phyloP scores from a whole-genome alignment of 2,329 filamentous ascomycete genomes.

The Aspergillus pseudoviridinutans region DNA sequence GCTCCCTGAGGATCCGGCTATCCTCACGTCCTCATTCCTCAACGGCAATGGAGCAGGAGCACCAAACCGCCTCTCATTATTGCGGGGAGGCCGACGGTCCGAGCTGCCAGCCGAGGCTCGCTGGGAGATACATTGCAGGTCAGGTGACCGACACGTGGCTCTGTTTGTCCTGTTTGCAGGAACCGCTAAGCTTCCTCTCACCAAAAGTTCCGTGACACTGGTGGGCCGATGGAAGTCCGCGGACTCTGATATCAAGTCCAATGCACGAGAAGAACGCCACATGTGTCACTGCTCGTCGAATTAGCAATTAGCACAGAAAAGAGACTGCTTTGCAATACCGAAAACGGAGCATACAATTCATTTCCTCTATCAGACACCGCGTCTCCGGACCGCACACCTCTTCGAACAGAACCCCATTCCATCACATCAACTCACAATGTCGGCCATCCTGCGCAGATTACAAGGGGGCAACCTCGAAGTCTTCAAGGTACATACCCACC shows the following conservation, averaged over 20 bases:
- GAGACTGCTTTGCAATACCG: not conserved
- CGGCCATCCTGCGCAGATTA: conserved; percentile 52
- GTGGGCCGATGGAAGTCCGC: not conserved
- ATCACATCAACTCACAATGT: conserved; percentile 25
- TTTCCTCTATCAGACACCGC: not conserved
- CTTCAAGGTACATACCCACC: conserved; percentile 66
- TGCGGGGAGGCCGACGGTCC: conserved; percentile 15
- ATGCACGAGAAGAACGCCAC: not conserved
- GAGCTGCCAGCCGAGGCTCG: conserved; percentile 16
- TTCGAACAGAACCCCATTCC: conserved; percentile 2
- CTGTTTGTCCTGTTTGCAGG: conserved; percentile 18
- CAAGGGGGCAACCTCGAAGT: conserved; percentile 88
- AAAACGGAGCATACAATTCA: not conserved
- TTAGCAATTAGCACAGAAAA: not conserved
- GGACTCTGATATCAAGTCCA: not conserved
- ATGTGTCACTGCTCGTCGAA: not conserved
- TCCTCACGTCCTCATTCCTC: not conserved
- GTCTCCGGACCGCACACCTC: not conserved
- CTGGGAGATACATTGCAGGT: conserved; percentile 2
- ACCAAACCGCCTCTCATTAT: conserved; percentile 3
- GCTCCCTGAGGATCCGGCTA: not conserved
- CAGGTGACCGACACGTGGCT: conserved; percentile 11
- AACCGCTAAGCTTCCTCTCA: conserved; percentile 1
- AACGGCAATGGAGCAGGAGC: not conserved
- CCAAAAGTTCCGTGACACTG: conserved; percentile 11